These are phyloP conservation scores for Scutellaria baicalensis DNA, from an alignment of 257 asterid species.

Conservation along the genomic window DNA sequence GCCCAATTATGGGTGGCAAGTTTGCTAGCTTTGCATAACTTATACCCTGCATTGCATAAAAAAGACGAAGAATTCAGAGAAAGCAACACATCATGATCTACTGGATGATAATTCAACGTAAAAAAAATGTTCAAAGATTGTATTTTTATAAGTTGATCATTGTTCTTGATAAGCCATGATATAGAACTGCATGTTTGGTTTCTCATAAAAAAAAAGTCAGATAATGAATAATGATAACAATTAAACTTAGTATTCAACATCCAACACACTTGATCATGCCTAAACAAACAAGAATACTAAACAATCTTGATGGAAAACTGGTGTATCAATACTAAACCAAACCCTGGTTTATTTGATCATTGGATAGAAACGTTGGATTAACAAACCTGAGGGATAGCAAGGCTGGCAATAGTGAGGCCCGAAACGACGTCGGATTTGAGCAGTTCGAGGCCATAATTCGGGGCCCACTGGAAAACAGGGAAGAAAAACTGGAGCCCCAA, in stretches of 20 bases:
- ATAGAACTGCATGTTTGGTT: no score
- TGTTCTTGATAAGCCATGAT: background rate
- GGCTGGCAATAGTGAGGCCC: conserved; percentile 85
- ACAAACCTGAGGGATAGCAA: conserved; percentile 79
- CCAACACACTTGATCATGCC: no score
- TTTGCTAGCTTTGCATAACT: conserved; percentile 95
- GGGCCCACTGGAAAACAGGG: conserved; percentile 80
- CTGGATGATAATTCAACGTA: background rate
- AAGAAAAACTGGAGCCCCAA: conserved; percentile 68
- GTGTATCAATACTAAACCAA: no score
- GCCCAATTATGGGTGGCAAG: conserved; percentile 79
- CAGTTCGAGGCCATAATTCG: conserved; percentile 37
- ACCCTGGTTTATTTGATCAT: background rate
- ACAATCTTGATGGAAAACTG: no score
- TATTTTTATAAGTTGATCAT: background rate
- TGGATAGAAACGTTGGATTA: background rate
- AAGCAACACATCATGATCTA: background rate
- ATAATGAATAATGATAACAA: no score
- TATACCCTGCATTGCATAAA: conserved; percentile 47
- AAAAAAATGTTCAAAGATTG: background rate
- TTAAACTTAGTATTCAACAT: no score
- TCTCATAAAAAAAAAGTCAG: no score
- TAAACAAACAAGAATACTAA: no score
- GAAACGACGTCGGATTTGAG: conserved; percentile 67
- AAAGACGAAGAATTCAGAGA: background rate